Percentiles rank a stretch among this genome's conserved stretches.
These are phyloP conservation scores for Leccinum uliginosum DNA, from an alignment of 768 basidiomycete genomes.

Conservation along the genomic window DNA sequence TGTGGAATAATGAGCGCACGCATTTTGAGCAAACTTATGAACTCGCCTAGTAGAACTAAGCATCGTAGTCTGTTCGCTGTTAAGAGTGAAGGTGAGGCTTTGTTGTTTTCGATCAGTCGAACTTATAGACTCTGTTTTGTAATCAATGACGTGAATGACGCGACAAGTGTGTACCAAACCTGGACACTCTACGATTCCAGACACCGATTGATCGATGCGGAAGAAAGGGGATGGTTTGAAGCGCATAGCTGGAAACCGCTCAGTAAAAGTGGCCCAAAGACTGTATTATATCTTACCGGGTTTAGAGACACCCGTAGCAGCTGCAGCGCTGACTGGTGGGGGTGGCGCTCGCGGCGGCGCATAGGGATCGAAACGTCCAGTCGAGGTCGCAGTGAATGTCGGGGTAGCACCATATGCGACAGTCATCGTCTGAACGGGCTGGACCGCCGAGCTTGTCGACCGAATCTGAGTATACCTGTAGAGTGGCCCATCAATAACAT, in stretches of 20 bases:
- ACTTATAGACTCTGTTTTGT: conserved; percentile 61
- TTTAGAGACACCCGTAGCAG: conserved; percentile 26
- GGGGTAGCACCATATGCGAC: conserved; percentile 19
- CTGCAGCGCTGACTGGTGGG: conserved; percentile 35
- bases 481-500: conserved; percentile 15
- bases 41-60: conserved; percentile 54
- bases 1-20: conserved; percentile 27
- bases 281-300: conserved; percentile 22
- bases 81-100: conserved; percentile 59
- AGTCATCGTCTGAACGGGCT: conserved; percentile 22
- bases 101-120: conserved; percentile 73
- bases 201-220: conserved; percentile 59
- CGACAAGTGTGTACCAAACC: conserved; percentile 40
- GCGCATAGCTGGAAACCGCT: conserved; percentile 48
- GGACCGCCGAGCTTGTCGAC: conserved; percentile 22
- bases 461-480: conserved; percentile 28
- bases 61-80: conserved; percentile 57
- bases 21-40: background rate
- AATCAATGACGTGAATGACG: conserved; percentile 2
- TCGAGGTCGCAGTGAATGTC: conserved; percentile 23
- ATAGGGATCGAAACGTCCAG: conserved; percentile 62
- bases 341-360: conserved; percentile 49
- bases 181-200: conserved; percentile 69
- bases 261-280: conserved; percentile 6
- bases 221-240: conserved; percentile 85